Evolutionary conservation across 2,329 filamentous ascomycete genomes (phyloP), one percentile per base, ranked within the genome.

Genomic region (Aspergillus fijiensis): DNA sequence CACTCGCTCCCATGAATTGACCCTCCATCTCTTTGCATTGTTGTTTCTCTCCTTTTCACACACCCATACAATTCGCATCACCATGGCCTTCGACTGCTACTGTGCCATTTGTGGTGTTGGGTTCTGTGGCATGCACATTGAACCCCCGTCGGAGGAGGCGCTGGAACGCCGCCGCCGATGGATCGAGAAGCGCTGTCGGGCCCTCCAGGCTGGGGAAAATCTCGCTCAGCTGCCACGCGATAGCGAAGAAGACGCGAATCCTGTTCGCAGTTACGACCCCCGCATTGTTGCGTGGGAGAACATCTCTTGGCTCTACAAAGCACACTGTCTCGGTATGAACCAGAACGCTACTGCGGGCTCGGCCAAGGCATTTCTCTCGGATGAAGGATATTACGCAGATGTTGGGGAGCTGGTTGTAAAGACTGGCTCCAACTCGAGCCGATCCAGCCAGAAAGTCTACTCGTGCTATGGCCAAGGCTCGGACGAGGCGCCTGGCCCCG

Each of bases 81-180:
- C 25, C 33, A 67, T 67, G 65, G 64, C 64, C n/a, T 67, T 65
- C 53, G 65, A 67, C 48, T 67, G 65, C 33, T 67, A 67, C 60
- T 67, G 65, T 47, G 64, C 65, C 33, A 60, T 67, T 39, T 67
- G 65, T 47, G 65, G 65, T 21, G 64, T 66, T 9, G 61, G 65
- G 12, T 67, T 67, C 48, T 61, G 59, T 48, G 64, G 65, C 6
- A 63, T 67, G 63, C 63, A 63, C 47, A 64, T 66, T n/a, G 65
- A 66, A 21, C 48, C 61, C 2, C 63, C 61, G 12, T 67, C 65
- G 5, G 59, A 67, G 42, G 54, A 63, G 1, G 59, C 63, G 9
- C 50, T 58, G 12, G 65, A 66, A 33, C 63, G 61, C 12, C 64
- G 65, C 25, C 33, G 61, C 51, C 57, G 60, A 29, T 67, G 63